These are phyloP conservation scores for Yarrowia hollandica DNA, from an alignment of 805 yeast species.

Conservation along the genomic window DNA sequence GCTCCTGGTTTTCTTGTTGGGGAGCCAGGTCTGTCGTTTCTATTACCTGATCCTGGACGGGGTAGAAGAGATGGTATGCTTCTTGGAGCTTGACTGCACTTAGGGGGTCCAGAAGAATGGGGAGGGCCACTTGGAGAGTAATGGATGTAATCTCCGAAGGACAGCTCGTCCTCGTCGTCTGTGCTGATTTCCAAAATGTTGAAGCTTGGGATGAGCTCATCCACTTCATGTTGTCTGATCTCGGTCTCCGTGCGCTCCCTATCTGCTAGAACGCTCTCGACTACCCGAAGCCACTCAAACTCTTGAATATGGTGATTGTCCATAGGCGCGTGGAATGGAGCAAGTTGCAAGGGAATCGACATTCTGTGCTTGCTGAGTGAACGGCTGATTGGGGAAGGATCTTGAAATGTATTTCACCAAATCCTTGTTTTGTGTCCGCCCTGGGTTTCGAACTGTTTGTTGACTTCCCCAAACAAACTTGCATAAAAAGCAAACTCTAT, in stretches of 20 bases:
- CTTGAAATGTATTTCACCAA: too few species aligned
- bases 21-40: not conserved
- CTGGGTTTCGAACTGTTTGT: slow-evolving; percentile 15
- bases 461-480: slow-evolving; percentile 8
- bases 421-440: not conserved
- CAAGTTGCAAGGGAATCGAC: too few species aligned
- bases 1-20: too few species aligned
- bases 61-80: too few species aligned
- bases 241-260: not conserved
- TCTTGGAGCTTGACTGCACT: too few species aligned
- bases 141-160: not conserved
- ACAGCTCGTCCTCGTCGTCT: not conserved
- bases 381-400: too few species aligned
- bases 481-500: not conserved
- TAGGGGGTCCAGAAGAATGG: too few species aligned
- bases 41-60: too few species aligned
- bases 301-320: slow-evolving; percentile 6
- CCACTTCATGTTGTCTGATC: slow-evolving; percentile 2
- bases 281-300: slow-evolving; percentile 8
- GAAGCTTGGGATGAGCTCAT: not conserved
- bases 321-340: not conserved
- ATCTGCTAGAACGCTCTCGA: slow-evolving; percentile 4
- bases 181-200: not conserved
- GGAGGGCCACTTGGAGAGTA: too few species aligned
- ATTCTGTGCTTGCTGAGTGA: too few species aligned